Conservation (phyloP, 495 filamentous ascomycete species). For the Terfezia claveryi region DNA sequence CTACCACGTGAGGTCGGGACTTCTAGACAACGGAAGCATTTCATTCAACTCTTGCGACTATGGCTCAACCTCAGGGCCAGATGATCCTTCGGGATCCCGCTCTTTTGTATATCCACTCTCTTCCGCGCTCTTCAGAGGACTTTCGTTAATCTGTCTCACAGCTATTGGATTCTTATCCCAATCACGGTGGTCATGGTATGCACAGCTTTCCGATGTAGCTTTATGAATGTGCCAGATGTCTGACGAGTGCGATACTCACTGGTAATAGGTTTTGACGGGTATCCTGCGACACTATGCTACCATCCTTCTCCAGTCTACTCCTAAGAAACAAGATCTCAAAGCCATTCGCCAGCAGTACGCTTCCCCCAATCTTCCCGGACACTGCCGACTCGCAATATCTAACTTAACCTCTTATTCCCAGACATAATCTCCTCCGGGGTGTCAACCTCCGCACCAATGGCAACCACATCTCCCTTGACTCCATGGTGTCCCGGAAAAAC, state of each 20-base stretch:
- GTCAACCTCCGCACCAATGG: conserved; percentile 66
- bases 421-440: conserved; percentile 58
- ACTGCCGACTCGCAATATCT: neutral
- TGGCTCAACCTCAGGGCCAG: conserved; percentile 75
- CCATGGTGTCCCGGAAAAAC: conserved; percentile 59
- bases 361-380: neutral
- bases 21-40: too few species aligned
- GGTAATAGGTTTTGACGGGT: conserved; percentile 61
- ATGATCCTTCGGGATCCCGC: conserved; percentile 98
- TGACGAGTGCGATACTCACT: neutral
- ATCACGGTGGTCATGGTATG: conserved; percentile 92
- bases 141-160: conserved; percentile 20
- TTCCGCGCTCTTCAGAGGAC: neutral
- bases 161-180: conserved; percentile 95
- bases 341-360: conserved; percentile 53
- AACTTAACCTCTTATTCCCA: neutral
- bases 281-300: conserved; percentile 90
- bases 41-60: conserved; percentile 21
- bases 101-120: conserved; percentile 46
- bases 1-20: too few species aligned
- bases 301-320: conserved; percentile 63
- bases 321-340: conserved; percentile 57
- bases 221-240: neutral
- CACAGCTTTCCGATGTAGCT: neutral
- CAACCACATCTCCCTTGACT: conserved; percentile 45